A percentile compares a stretch with the other conserved stretches of the same genome.
Evolutionary conservation across 345 rosid genomes (phyloP).

Genomic region (Eucalyptus fibrosa): DNA sequence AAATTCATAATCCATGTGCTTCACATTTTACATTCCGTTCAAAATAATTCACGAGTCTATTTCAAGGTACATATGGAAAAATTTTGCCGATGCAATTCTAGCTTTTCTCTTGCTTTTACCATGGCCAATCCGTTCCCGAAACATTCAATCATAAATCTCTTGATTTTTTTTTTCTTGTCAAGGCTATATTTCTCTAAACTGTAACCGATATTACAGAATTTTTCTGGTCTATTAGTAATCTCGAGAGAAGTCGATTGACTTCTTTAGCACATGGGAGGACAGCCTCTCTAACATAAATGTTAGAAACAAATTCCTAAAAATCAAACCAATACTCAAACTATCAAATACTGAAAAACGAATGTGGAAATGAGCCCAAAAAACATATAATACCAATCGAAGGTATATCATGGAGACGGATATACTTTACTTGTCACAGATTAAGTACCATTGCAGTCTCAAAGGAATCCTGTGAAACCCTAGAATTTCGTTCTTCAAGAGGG

Average conservation of each 20-base stretch:
- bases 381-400: accelerated
- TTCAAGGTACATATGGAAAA: neutral
- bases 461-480: no score
- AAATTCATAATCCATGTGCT: neutral
- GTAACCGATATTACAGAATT: neutral
- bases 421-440: accelerated
- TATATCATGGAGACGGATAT: accelerated
- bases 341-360: no score
- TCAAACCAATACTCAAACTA: accelerated
- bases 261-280: neutral
- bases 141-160: neutral
- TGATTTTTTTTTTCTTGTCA: neutral
- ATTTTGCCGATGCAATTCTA: neutral
- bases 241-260: neutral
- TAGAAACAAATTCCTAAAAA: no score
- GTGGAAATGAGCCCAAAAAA: accelerated
- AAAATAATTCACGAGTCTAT: neutral
- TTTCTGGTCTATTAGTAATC: neutral
- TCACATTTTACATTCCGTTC: neutral
- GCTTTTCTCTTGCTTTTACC: neutral
- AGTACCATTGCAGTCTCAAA: no score
- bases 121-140: neutral
- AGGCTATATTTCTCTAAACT: neutral
- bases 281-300: neutral
- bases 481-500: no score